Base-by-base conservation (phyloP, 2,329 filamentous ascomycete genomes). In the Trichophyton simii region DNA sequence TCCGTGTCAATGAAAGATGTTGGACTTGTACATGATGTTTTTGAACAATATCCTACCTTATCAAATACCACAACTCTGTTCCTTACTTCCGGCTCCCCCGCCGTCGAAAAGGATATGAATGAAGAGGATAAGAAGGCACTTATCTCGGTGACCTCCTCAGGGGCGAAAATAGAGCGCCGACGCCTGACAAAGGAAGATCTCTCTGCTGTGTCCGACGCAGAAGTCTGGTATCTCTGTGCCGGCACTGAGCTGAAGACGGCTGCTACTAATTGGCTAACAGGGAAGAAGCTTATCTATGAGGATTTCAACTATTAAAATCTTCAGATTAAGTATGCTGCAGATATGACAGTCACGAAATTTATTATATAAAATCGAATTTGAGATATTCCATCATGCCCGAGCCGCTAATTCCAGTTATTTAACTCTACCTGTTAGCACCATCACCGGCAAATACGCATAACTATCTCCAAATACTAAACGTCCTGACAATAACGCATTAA, bases 1-100 rank as follows among this genome's bases (percentile, higher is more conserved):
- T 85, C 83, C 1, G 66, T 91, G 3, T 77, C 80, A 5, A 71
- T 72, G 0, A 78, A 77, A 2, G 90, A 95, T 72, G 61, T 88
- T 0, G 77, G 77, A 0, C 72, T 94, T 0, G 86, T 84, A 0
- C 67, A 77, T 1, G 83, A 89, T 65, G 77, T 79, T 0, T 78
- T 94, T 46, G 69, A 75, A 25, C 73, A 71, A 38, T 78, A 82
- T 62, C 76, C 77, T 0, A 77, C 75, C 0, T 72, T 94, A 9
- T 81, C 77, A 0, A 62, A 62, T 0, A 76, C 76, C 15, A 81
- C 85, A 28, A 79, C 66, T 13, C 65, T 94, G 0, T 94, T 88
- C 66, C 72, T 92, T 4, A 91, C 88, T 0, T 50, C 41, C 44
- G 79, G 83, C 0, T 64, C 63, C 34, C 57, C 60, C 9, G n/a